Conservation (phyloP, 108 stramenopile genomes). For the Nitzschia sp. region DNA sequence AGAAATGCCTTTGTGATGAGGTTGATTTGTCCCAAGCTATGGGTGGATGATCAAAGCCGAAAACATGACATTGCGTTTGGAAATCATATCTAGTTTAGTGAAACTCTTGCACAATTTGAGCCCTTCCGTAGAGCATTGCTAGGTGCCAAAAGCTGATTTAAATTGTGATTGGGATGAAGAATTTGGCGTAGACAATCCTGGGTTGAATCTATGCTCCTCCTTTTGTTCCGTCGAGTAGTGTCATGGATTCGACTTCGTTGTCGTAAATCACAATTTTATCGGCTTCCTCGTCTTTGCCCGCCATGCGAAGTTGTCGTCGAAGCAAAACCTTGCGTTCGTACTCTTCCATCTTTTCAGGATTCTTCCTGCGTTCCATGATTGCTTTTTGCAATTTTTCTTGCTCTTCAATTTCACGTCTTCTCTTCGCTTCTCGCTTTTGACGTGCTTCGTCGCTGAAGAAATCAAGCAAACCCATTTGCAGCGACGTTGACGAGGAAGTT, state of each 20-base stretch:
- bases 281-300: conserved; percentile 26
- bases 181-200: too few relatives aligned
- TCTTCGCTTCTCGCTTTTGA: conserved; percentile 37
- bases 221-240: conserved; percentile 21
- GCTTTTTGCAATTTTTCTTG: conserved; percentile 49
- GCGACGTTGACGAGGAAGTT: conserved; percentile 12
- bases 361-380: conserved; percentile 54
- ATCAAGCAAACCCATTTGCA: conserved; percentile 57
- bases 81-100: neutral
- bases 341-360: conserved; percentile 47
- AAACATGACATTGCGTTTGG: neutral
- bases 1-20: conserved; percentile 21
- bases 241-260: conserved; percentile 23
- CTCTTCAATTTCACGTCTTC: conserved; percentile 40
- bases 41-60: neutral
- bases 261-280: conserved; percentile 6
- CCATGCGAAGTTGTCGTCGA: conserved; percentile 36
- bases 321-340: conserved; percentile 35
- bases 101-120: too few relatives aligned
- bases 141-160: neutral
- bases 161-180: too few relatives aligned
- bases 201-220: neutral
- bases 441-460: conserved; percentile 54
- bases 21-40: neutral
- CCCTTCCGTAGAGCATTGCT: too few relatives aligned